phyloP scores from a whole-genome alignment of 2,329 filamentous ascomycete species.

The Fusarium redolens region DNA sequence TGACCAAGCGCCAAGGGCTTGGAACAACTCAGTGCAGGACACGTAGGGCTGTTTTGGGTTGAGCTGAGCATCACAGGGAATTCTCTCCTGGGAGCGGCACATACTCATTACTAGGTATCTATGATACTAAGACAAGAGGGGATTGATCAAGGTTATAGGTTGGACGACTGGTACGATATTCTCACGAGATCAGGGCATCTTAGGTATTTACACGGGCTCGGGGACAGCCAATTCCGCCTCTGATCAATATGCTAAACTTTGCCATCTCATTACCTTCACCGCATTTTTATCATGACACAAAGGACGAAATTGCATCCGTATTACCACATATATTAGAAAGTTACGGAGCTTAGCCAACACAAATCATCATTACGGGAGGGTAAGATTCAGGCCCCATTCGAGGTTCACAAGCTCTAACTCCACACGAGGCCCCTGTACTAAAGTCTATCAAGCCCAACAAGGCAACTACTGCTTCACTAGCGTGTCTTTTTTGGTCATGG shows the following conservation, averaged over 20 bases:
- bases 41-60: conserved; percentile 12
- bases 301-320: not conserved
- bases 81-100: not conserved
- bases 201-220: not conserved
- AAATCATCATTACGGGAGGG: conserved; percentile 2
- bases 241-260: not conserved
- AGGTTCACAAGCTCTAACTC: conserved; percentile 1
- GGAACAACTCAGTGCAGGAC: not conserved
- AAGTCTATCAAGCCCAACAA: conserved; percentile 38
- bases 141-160: not conserved
- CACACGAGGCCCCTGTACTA: conserved; percentile 31
- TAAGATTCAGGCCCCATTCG: conserved; percentile 15
- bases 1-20: conserved; percentile 27
- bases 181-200: not conserved
- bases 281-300: conserved; percentile 18
- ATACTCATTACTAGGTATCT: not conserved
- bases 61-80: not conserved
- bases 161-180: conserved; percentile 1
- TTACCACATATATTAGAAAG: not conserved
- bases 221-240: not conserved
- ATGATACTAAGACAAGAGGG: not conserved
- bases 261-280: conserved; percentile 8
- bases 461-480: conserved; percentile 23
- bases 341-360: conserved; percentile 2
- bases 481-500: conserved; percentile 19